Conservation (phyloP, 805 yeast species). For the Cyberlindnera mycetangii region DNA sequence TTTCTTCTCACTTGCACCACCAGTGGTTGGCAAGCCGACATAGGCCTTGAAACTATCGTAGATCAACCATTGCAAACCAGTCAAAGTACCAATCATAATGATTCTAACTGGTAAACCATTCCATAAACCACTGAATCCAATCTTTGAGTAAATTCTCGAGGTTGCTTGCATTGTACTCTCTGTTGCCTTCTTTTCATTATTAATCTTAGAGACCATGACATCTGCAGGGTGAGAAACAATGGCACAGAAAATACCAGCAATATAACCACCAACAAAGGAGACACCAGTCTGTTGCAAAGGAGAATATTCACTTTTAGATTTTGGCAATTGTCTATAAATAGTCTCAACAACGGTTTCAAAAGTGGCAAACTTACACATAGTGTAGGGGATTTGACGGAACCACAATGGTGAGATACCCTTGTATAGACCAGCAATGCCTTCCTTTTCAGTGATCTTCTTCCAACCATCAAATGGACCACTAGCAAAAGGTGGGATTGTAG, state of each 20-base stretch:
- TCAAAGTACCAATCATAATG: constrained; percentile 94
- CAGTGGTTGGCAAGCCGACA: constrained; percentile 93
- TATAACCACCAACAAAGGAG: constrained; percentile 91
- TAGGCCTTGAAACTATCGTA: constrained; percentile 96
- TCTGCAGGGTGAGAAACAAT: constrained; percentile 98
- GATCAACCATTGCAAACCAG: constrained; percentile 95
- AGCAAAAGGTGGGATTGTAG: constrained; percentile 86
- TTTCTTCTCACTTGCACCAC: constrained; percentile 35
- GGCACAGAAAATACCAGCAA: constrained; percentile 97
- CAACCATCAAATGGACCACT: constrained; percentile 61
- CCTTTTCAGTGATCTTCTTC: constrained; percentile 59
- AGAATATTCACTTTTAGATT: constrained; percentile 67
- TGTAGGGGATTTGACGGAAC: constrained; percentile 97
- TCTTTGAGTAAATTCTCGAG: constrained; percentile 72
- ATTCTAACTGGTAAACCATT: constrained; percentile 93
- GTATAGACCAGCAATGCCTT: constrained; percentile 75
- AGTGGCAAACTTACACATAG: constrained; percentile 95
- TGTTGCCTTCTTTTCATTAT: constrained; percentile 60
- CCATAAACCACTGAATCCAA: constrained; percentile 93
- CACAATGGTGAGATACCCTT: constrained; percentile 90
- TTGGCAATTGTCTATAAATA: constrained; percentile 73
- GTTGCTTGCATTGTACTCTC: constrained; percentile 70
- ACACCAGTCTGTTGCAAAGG: constrained; percentile 86
- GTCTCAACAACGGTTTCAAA: constrained; percentile 87
- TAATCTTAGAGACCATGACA: constrained; percentile 93